Evolutionary conservation across 441 rosid species (phyloP), one percentile per base, ranked within the genome.

Genomic region (Bocquillonia castaneifolia): DNA sequence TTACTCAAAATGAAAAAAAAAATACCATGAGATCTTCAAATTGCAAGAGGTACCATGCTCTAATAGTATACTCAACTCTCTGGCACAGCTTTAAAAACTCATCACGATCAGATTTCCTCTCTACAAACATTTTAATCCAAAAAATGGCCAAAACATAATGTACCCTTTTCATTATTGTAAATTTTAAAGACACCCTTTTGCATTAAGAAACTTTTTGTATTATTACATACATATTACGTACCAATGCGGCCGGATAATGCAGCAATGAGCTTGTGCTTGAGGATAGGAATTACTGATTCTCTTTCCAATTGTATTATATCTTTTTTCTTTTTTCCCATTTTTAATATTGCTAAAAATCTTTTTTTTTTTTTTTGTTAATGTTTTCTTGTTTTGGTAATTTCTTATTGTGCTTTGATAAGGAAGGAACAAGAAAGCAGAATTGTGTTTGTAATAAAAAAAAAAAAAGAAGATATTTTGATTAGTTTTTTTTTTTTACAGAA

Each of bases 21-120:
- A 3, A 13, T 76, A 86, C 97, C 93, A 88, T 87, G 68, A 90
- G 76, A 75, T 88, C 92, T 67, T 92, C 96, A 67, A 92, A 88
- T 29, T 90, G 95, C 64, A 90, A 76, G 66, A 74, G 86, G 76
- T 88, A 85, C 96, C 96, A 88, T 29, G 96, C 96, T 56, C 93
- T 83, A 77, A 92, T 82, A 5, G 86, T 88, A 86, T 85, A 88
- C 67, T 90, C 96, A 37, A 87, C 84, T 77, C 96, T 80, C 80
- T 83, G 79, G 80, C 93, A 92, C 50, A 90, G 80, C 86, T 88
- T 90, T 29, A 83, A 68, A 68, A 90, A 92, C 82, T 92, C 91
- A 26, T 78, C 81, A 54, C 83, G 80, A 36, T 90, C 89, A 58
- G 82, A 48, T 62, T 66, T 74, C 45, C 73, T 64, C 67, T 86